Base-by-base conservation (phyloP, 2,329 filamentous ascomycete genomes). In the Colletotrichum musicola region DNA sequence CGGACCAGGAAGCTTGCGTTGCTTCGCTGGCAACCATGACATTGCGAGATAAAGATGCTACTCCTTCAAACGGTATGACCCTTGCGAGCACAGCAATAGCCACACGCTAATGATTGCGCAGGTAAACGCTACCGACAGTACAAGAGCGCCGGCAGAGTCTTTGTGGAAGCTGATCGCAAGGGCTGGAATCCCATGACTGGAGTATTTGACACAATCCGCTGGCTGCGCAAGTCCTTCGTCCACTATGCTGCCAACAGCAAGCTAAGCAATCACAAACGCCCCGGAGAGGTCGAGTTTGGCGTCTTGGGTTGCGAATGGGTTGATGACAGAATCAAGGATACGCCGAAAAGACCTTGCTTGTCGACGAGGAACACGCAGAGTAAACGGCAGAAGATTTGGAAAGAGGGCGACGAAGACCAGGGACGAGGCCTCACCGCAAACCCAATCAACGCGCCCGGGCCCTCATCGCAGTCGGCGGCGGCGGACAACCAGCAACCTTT, bases 271-370 rank as follows among this genome's bases (percentile, higher is more conserved):
- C 77, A 81, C 46, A 64, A 68, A 10, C 66, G 71, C 18, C 81
- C 83, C 1, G 74, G 76, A 20, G 71, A 72, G 6, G 83, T 84
- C 55, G 72, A 77, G 14, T 84, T 84, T 68, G 77, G 79, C 27
- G 73, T 84, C 4, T 56, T 84, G 44, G 80, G 77, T 1, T 84
- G 81, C 68, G 79, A 84, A 70, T 83, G 80, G 81, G 57, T 54
- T 12, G 14, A 60, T 1, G 38, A 22, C 4, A 40, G 50, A 14
- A 44, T 49, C 2, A 49, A 20, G 2, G 12, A 18, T 5, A 20
- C 13, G 4, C 6, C n/a, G 25, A 62, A 55, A 12, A 59, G 35
- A 5, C 6, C 22, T 3, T 40, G 30, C 13, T 20, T 30, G 10
- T 10, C 46, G 10, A 12, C 42, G 7, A 54, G 46, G 18, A 64